Evolutionary conservation across 306 rosid species (phyloP).

Genomic region (Corylus avellana): DNA sequence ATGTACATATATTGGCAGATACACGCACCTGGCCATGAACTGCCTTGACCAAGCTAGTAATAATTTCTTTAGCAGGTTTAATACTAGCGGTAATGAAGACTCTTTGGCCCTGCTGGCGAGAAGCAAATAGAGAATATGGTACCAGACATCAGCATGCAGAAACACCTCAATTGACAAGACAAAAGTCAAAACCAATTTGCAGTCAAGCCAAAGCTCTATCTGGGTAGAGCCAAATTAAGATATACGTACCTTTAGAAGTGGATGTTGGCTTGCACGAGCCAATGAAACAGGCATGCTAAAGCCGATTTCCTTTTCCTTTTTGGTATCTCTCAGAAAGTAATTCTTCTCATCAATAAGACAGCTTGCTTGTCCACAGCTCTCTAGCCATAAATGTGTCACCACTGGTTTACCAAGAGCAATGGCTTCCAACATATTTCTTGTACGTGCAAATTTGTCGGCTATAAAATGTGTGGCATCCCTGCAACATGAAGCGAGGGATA

Average conservation of each 20-base stretch:
- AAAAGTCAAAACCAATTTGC: neutral
- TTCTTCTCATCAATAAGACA: constrained; percentile 82
- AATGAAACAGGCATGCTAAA: constrained; percentile 83
- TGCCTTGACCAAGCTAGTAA: constrained; percentile 40
- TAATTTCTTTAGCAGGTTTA: constrained; percentile 49
- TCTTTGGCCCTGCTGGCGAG: constrained; percentile 35
- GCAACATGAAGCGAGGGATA: constrained; percentile 56
- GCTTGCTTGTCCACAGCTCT: constrained; percentile 78
- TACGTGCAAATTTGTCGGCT: constrained; percentile 84
- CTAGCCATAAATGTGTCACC: constrained; percentile 87
- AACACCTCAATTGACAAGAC: neutral
- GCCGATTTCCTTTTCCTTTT: constrained; percentile 90
- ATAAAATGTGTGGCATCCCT: constrained; percentile 89
- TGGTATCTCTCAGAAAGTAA: constrained; percentile 69
- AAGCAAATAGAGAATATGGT: constrained; percentile 30
- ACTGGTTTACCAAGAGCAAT: constrained; percentile 86
- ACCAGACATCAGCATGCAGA: constrained; percentile 13
- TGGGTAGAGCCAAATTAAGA: constrained; percentile 16
- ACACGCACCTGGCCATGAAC: constrained; percentile 52
- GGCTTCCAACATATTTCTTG: constrained; percentile 91
- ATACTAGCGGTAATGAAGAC: constrained; percentile 47
- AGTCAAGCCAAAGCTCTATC: constrained; percentile 9
- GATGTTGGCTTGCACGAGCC: constrained; percentile 62
- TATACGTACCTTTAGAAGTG: constrained; percentile 65
- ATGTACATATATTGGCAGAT: constrained; percentile 17